Base-by-base conservation (phyloP, 2,329 filamentous ascomycete species). In the Chaetomiaceae sp. region DNA sequence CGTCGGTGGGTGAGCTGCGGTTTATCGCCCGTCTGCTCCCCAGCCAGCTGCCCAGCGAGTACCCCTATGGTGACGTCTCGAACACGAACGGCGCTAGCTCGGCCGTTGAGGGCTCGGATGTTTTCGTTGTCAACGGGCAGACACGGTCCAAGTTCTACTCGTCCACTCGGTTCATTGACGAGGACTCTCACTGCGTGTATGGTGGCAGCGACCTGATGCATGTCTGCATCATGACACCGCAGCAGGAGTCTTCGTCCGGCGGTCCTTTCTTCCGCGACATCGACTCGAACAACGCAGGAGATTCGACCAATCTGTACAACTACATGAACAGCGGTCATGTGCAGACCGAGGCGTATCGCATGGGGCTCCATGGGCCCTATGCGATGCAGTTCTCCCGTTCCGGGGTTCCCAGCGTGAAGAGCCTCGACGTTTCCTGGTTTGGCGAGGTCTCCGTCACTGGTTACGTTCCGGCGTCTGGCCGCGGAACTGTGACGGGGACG, bases 111-210 rank as follows among this genome's bases (percentile, higher is more conserved):
- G 82, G 74, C 37, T 76, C 72, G 1, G 78, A 81, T 51, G 76
- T 80, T 50, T 86, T 77, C 60, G 53, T 81, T 8, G 79, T 86
- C 39, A 66, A 71, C 55, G 78, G 81, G 19, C 70, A 86, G 63
- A 86, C 83, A 0, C 76, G 83, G 34, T 82, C 78, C 66, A 87
- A 87, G 65, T 87, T 86, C 70, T 87, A 83, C 68, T 84, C 80
- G 2, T 82, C 78, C 52, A 72, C 83, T 55, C 75, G 82, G n/a
- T 86, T 85, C 66, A 86, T 87, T 61, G 83, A 87, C 62, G 82
- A 85, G 58, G 70, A 78, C 39, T 73, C 77, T 21, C 82, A 84
- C 62, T 86, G 83, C 65, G 78, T 83, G 33, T 75, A 74, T 52
- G 76, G 77, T 19, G 71, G 69, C 53, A 66, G 63, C 48, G 65